phyloP scores from a whole-genome alignment of 495 filamentous ascomycete species.

The Penicillium simplicissimum region DNA sequence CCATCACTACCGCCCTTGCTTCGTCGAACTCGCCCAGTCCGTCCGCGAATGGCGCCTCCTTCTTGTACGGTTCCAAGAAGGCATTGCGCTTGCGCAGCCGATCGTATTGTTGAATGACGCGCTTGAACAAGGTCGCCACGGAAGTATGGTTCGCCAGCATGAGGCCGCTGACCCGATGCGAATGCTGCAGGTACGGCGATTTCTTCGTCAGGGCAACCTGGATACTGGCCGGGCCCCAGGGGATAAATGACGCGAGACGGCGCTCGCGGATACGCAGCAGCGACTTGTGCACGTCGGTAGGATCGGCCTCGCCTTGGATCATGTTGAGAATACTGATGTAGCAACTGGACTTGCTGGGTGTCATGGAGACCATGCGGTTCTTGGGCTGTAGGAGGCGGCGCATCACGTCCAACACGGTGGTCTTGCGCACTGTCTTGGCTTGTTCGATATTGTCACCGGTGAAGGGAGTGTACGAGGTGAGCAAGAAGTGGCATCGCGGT shows the following conservation, averaged over 20 bases:
- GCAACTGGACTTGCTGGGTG: conserved; percentile 93
- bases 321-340: conserved; percentile 99
- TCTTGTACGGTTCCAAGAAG: conserved; percentile 93
- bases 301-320: conserved; percentile 96
- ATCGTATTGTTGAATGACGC: conserved; percentile 87
- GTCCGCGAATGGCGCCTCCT: conserved; percentile 86
- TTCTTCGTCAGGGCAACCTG: conserved; percentile 97
- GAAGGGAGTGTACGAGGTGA: conserved; percentile 97
- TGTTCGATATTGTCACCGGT: conserved; percentile 93
- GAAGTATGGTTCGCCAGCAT: conserved; percentile 99
- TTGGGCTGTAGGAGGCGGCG: conserved; percentile 92
- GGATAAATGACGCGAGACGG: conserved; percentile 92
- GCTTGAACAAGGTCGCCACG: conserved; percentile 94
- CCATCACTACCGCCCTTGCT: conserved; percentile 81
- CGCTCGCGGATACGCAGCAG: conserved; percentile 94
- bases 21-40: conserved; percentile 95
- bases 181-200: conserved; percentile 83
- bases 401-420: conserved; percentile 97
- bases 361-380: conserved; percentile 97
- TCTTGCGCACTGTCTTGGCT: conserved; percentile 95
- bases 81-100: conserved; percentile 93
- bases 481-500: conserved; percentile 94
- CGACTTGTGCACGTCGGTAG: conserved; percentile 96
- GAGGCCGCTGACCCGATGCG: conserved; percentile 90
- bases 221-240: conserved; percentile 98